Evolutionary conservation across 176 grass and related monocot genomes (phyloP).

Genomic region (Saccharum officinarum): DNA sequence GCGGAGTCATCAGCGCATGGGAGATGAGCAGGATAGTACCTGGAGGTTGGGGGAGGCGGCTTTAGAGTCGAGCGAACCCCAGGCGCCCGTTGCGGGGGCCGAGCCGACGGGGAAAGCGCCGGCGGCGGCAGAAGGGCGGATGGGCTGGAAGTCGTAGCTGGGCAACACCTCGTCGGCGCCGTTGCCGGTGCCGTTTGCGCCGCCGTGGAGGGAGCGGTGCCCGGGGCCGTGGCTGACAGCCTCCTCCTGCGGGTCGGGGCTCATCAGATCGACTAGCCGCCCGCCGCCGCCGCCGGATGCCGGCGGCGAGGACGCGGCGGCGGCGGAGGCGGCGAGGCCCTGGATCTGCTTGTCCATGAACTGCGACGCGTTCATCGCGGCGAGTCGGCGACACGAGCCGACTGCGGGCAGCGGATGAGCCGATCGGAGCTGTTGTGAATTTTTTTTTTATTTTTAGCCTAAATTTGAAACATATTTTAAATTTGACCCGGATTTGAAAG

Average conservation of each 20-base stretch:
- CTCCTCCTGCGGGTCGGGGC: constrained; percentile 53
- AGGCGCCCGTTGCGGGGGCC: constrained; percentile 9
- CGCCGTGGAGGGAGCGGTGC: not conserved
- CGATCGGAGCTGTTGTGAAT: not conserved
- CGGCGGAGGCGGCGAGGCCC: constrained; percentile 42
- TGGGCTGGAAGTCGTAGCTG: constrained; percentile 76
- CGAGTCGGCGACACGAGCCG: not conserved
- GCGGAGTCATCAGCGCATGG: not conserved
- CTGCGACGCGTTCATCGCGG: constrained; percentile 66
- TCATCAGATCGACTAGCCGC: constrained; percentile 59
- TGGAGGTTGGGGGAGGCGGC: constrained; percentile 41
- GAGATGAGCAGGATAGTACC: constrained; percentile 16
- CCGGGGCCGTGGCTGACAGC: constrained; percentile 21
- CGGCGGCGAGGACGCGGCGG: constrained; percentile 26
- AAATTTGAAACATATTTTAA: too few relatives aligned
- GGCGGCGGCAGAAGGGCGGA: constrained; percentile 31
- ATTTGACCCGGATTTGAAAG: too few relatives aligned
- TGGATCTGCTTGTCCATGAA: constrained; percentile 95
- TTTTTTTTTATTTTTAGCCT: too few relatives aligned
- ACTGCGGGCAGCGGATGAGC: not conserved
- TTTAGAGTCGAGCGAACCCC: constrained; percentile 53
- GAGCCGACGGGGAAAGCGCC: not conserved
- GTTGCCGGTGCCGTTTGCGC: not conserved
- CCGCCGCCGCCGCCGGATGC: constrained; percentile 2
- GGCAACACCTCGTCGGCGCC: constrained; percentile 52